Evolutionary conservation across 306 rosid species (phyloP).

Genomic region (Cucumis cinereus): DNA sequence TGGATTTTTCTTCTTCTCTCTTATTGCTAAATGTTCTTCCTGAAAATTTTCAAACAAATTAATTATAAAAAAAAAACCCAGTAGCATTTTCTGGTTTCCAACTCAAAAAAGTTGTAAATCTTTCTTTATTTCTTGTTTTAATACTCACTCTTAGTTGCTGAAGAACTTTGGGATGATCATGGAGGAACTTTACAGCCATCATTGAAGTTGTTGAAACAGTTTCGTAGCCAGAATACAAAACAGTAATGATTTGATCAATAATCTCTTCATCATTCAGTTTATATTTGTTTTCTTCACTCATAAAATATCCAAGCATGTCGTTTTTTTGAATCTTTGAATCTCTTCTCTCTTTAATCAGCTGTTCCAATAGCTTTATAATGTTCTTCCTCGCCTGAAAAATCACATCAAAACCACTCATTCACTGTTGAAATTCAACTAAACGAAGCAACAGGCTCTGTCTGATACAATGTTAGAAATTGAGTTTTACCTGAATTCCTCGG

Average conservation of each 20-base stretch:
- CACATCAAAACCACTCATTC: neutral
- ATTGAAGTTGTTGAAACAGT: constrained; percentile 97
- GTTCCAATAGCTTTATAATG: constrained; percentile 39
- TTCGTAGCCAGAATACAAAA: constrained; percentile 89
- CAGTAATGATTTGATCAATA: constrained; percentile 64
- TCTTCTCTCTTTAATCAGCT: constrained; percentile 56
- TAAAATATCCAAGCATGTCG: constrained; percentile 61
- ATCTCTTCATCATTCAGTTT: constrained; percentile 66
- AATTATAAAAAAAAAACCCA: neutral
- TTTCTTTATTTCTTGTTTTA: neutral
- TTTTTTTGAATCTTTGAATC: constrained; percentile 31
- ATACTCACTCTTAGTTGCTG: constrained; percentile 77
- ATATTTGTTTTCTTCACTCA: constrained; percentile 53
- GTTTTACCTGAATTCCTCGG: constrained; percentile 56
- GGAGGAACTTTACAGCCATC: constrained; percentile 95
- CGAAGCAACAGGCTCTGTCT: neutral
- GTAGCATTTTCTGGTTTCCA: neutral
- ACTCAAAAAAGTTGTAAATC: neutral
- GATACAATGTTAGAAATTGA: neutral
- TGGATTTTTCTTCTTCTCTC: constrained; percentile 55
- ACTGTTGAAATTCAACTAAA: too few species aligned
- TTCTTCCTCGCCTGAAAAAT: constrained; percentile 74
- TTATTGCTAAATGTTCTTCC: constrained; percentile 80
- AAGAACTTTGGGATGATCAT: constrained; percentile 79
- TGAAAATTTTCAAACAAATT: constrained; percentile 7